These are phyloP conservation scores for Eleusine coracana DNA, from an alignment of 176 grass and related monocot species.

Conservation along the genomic window DNA sequence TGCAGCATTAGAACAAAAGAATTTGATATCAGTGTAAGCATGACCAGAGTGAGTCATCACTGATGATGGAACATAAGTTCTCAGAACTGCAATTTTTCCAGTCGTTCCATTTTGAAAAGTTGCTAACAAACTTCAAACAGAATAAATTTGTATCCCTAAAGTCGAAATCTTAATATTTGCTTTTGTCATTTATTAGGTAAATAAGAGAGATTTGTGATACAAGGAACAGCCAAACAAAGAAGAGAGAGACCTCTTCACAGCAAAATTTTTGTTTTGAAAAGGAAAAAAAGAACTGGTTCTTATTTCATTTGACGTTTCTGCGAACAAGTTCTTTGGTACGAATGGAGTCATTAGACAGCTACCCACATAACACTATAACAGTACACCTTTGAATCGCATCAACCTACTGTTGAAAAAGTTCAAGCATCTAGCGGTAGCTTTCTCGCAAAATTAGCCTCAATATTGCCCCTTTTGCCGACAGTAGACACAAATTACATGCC, in stretches of 20 bases:
- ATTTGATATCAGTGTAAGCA: not conserved
- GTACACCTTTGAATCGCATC: not conserved
- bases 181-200: not conserved
- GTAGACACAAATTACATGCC: not conserved
- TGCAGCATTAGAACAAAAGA: not conserved
- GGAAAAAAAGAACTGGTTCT: not conserved
- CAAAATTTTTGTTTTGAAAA: not conserved
- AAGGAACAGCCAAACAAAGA: not conserved
- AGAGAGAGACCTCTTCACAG: not conserved
- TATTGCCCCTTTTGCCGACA: not conserved
- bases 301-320: not conserved
- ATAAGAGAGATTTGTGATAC: not conserved
- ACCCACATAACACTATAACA: not conserved
- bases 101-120: not conserved
- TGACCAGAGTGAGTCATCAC: not conserved
- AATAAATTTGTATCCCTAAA: not conserved
- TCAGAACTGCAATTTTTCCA: not conserved
- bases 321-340: not conserved
- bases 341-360: not conserved
- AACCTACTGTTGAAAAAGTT: not conserved
- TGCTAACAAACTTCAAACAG: slow-evolving; percentile 15
- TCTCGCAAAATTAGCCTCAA: not conserved
- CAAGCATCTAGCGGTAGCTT: not conserved
- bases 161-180: not conserved
- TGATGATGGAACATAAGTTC: not conserved